Base-by-base conservation (phyloP, 768 basidiomycete genomes). In the Hirschioporus abietinus region DNA sequence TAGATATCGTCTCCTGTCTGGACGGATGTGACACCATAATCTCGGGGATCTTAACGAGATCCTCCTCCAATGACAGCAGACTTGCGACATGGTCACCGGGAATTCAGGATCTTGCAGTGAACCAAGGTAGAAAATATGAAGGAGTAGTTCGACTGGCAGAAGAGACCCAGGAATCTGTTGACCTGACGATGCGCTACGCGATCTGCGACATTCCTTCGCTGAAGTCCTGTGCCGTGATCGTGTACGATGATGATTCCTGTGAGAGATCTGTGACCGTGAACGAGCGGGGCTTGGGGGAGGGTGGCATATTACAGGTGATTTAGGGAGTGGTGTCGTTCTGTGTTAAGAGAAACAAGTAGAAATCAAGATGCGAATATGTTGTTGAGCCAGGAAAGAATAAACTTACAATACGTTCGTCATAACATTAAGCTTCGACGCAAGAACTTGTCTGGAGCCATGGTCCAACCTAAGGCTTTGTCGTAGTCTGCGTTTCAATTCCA, bases 41-140 rank as follows among this genome's bases (percentile, higher is more conserved):
- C 81, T 71, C 20, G 85, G 88, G 6, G 88, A 86, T 61, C 81
- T 83, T 30, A 89, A 77, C 18, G 87, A 83, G 30, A 90, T 78
- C 36, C 82, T 76, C 58, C 90, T 80, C 89, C 90, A 92, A 35
- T 76, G 72, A 60, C 82, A 79, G 74, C 88, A 92, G 65, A 90
- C 88, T 69, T 90, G 90, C 8, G 90, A 91, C 63, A 90, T 80
- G 59, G 78, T 76, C 68, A 91, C 70, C 24, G 89, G 86, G 36
- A 90, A 81, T 77, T 83, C 82, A 63, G 76, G 72, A 73, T 87
- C 84, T 63, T 83, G 82, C 66, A 86, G 76, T 15, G 87, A 80
- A 18, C 86, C 90, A 17, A 87, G 76, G 25, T 84, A 72, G 73
- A 92, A 91, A 63, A 91, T 82, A 67, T 85, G 82, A 42, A 85